Percentiles rank a stretch among this genome's conserved stretches.
phyloP scores from a whole-genome alignment of 1,284 basidiomycete species.

The Kalmanozyma brasiliensis region DNA sequence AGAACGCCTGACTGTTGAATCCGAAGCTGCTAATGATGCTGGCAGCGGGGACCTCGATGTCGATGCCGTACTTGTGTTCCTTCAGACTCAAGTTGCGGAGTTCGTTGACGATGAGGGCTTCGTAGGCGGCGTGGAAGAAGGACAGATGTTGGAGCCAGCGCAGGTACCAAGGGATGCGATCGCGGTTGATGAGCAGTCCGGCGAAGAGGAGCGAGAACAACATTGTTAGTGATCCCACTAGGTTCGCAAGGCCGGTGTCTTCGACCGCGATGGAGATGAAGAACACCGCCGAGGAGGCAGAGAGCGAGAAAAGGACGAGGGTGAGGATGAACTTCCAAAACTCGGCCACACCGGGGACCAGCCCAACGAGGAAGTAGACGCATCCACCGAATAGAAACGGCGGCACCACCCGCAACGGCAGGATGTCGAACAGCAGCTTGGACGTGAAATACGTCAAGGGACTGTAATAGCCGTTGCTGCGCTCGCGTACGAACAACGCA shows the following conservation, averaged over 20 bases:
- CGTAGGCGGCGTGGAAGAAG: conserved; percentile 99
- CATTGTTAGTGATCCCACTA: conserved; percentile 95
- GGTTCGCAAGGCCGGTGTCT: conserved; percentile 85
- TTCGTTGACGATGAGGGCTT: conserved; percentile 94
- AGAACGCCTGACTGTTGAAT: conserved; percentile 54
- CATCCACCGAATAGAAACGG: conserved; percentile 94
- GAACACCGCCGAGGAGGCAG: conserved; percentile 88
- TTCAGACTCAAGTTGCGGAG: conserved; percentile 90
- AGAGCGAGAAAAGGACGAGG: conserved; percentile 88
- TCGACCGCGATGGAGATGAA: conserved; percentile 87
- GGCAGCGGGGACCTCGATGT: conserved; percentile 57
- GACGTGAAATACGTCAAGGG: conserved; percentile 94
- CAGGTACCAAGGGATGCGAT: conserved; percentile 78
- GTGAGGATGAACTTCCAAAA: conserved; percentile 97
- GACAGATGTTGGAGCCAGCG: conserved; percentile 89
- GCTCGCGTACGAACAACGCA: conserved; percentile 94
- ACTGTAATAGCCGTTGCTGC: conserved; percentile 95
- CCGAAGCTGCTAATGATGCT: conserved; percentile 54
- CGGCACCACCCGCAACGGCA: conserved; percentile 91
- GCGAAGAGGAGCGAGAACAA: conserved; percentile 92
- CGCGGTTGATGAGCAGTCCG: conserved; percentile 91
- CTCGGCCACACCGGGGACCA: conserved; percentile 84
- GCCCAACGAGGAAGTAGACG: conserved; percentile 89
- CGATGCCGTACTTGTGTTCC: conserved; percentile 71
- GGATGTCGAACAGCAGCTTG: conserved; percentile 93